These are phyloP conservation scores for Aspergillus spinulosporus DNA, from an alignment of 2,329 filamentous ascomycete genomes.

Conservation along the genomic window DNA sequence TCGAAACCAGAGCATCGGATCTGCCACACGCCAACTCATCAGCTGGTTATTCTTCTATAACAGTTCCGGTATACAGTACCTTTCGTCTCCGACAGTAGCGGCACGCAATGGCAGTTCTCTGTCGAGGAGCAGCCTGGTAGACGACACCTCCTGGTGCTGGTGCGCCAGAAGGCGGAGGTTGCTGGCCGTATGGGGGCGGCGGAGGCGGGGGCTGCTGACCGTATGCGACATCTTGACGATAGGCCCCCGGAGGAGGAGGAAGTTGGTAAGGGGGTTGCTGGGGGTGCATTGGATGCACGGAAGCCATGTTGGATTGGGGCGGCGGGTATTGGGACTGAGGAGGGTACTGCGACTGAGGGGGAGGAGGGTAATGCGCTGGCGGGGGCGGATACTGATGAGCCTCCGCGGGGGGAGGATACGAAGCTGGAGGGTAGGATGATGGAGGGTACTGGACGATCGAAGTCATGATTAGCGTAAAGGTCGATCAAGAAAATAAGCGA, in stretches of 20 bases:
- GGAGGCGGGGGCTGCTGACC: conserved; percentile 39
- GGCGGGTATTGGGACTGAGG: conserved; percentile 36
- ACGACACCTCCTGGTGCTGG: conserved; percentile 27
- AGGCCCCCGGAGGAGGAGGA: conserved; percentile 45
- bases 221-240: conserved; percentile 44
- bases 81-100: conserved; percentile 55
- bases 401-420: conserved; percentile 31
- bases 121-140: conserved; percentile 49
- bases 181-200: conserved; percentile 34
- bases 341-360: conserved; percentile 38
- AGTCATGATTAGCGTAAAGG: conserved; percentile 9
- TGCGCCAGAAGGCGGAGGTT: conserved; percentile 36
- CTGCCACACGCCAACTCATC: conserved; percentile 42
- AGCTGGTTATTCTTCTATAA: neutral
- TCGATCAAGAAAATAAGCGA: neutral
- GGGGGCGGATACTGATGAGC: conserved; percentile 8
- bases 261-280: conserved; percentile 47
- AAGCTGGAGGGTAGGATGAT: conserved; percentile 34
- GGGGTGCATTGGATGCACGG: conserved; percentile 43
- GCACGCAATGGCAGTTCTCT: conserved; percentile 54
- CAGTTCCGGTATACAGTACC: conserved; percentile 34
- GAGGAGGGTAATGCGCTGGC: conserved; percentile 35
- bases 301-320: conserved; percentile 42
- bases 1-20: conserved; percentile 77
- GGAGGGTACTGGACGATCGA: conserved; percentile 31